Conservation (phyloP, 306 rosid genomes). For the Lathyrus oleraceus region DNA sequence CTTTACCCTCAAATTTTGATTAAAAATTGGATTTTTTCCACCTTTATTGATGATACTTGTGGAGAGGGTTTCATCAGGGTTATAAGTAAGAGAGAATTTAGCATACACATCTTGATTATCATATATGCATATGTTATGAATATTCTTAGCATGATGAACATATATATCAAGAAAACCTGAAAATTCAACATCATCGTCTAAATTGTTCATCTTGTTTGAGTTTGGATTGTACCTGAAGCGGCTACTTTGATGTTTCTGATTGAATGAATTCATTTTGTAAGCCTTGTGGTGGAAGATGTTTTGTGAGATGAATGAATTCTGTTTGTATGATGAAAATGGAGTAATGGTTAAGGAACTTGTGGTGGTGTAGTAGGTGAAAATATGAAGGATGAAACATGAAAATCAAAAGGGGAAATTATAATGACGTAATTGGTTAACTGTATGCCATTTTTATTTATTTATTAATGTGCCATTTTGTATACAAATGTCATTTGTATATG, state of each 20-base stretch:
- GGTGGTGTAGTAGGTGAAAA: slow-evolving; percentile 51
- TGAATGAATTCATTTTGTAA: slow-evolving; percentile 66
- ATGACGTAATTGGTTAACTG: slow-evolving; percentile 37
- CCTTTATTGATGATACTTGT: slow-evolving; percentile 78
- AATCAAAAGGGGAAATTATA: slow-evolving; percentile 42
- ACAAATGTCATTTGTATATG: no score
- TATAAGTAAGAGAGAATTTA: slow-evolving; percentile 81
- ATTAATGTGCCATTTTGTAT: neutral
- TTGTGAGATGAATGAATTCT: slow-evolving; percentile 25
- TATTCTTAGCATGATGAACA: slow-evolving; percentile 89
- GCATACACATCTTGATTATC: slow-evolving; percentile 93
- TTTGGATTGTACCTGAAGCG: slow-evolving; percentile 65
- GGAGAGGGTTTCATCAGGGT: slow-evolving; percentile 79
- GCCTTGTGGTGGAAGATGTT: no score
- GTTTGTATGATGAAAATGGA: slow-evolving; percentile 29
- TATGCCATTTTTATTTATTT: slow-evolving; percentile 33
- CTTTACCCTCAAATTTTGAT: slow-evolving; percentile 69
- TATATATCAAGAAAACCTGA: slow-evolving; percentile 72
- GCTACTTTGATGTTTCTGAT: slow-evolving; percentile 43
- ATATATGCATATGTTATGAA: slow-evolving; percentile 91
- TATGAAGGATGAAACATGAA: slow-evolving; percentile 35
- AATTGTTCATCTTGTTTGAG: slow-evolving; percentile 34
- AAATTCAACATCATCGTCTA: slow-evolving; percentile 52
- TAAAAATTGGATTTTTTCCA: slow-evolving; percentile 80
- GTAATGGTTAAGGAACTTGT: slow-evolving; percentile 25